Base-by-base conservation (phyloP, 805 yeast genomes). In the Wickerhamiella lipophila region DNA sequence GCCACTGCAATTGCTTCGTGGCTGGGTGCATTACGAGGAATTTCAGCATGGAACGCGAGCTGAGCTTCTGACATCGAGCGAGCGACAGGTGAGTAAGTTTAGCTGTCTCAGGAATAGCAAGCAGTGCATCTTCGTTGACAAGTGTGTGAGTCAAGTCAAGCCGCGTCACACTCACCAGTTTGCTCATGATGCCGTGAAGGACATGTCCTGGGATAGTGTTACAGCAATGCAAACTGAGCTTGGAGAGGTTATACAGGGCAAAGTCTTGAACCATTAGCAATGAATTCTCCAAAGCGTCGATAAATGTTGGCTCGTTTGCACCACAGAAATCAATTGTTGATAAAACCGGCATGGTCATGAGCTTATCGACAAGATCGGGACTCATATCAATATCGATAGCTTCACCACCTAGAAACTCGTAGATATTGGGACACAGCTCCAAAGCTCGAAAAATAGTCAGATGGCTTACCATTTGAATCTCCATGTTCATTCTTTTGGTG, bases 321-420 rank as follows among this genome's bases (percentile, higher is more conserved):
- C 96, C 96, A 64, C 96, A 87, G 54, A 87, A 85, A 64, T 87
- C 96, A 11, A 87, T 65, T 1, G 84, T 76, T 62, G 80, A 75
- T 45, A 88, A 67, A 49, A 71, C 66, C 3, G 73, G 73, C 58
- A 77, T 64, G 18, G 77, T 76, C 61, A 82, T 78, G 22, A 83
- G 66, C 43, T 63, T 61, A 55, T 71, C 67, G 46, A 83, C 64
- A 1, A 83, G 77, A n/a, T 67, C 61, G 0, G 65, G 64, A 61
- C 81, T 83, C 58, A 87, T 68, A 61, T 87, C 96, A 60, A 74
- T 83, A 65, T 86, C 92, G 51, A 87, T 82, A 56, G 83, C 81
- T 61, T 87, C 96, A 54, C 83, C 76, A 1, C 86, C 92, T 49
- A 86, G 67, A 61, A 88, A 85, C 61, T 87, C 95, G 9, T 75